A percentile compares a stretch with the other conserved stretches of the same genome.
These are phyloP conservation scores for Monoraphidium neglectum DNA, from an alignment of 139 green algal species.

Conservation along the genomic window DNA sequence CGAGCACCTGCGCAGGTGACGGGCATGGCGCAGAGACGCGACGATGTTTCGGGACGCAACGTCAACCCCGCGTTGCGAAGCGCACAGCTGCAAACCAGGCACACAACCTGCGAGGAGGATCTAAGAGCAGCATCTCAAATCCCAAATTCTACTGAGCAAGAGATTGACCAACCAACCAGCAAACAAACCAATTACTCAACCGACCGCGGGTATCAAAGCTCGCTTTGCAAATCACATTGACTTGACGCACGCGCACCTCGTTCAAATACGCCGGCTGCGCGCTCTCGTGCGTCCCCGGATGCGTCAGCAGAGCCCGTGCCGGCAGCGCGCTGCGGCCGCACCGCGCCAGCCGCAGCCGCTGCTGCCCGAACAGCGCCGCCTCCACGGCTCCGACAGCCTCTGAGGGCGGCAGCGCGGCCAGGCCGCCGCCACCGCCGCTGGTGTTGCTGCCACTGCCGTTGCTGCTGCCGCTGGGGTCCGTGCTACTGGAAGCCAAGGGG, in stretches of 20 bases:
- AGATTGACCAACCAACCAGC: too few relatives aligned
- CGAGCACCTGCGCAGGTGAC: slow-evolving; percentile 48
- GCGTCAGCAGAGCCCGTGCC: neutral
- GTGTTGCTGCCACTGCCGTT: slow-evolving; percentile 13
- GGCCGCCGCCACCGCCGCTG: neutral
- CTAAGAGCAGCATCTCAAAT: too few relatives aligned
- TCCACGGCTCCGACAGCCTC: neutral
- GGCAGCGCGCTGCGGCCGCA: slow-evolving; percentile 31
- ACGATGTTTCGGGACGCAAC: too few relatives aligned
- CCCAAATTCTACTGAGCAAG: too few relatives aligned
- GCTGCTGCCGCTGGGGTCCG: slow-evolving; percentile 1
- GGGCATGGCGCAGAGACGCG: too few relatives aligned
- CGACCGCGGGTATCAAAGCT: too few relatives aligned
- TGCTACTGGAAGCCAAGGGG: neutral
- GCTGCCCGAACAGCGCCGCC: neutral
- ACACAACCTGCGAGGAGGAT: too few relatives aligned
- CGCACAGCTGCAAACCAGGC: too few relatives aligned
- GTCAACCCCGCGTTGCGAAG: too few relatives aligned
- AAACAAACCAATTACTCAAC: too few relatives aligned
- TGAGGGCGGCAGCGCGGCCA: neutral
- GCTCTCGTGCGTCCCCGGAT: slow-evolving; percentile 57
- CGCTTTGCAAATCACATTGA: too few relatives aligned
- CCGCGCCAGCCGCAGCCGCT: neutral
- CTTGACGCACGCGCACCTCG: slow-evolving; percentile 45
- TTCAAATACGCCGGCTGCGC: slow-evolving; percentile 60